phyloP scores from a whole-genome alignment of 345 rosid species.

The Syzygium aqueum region DNA sequence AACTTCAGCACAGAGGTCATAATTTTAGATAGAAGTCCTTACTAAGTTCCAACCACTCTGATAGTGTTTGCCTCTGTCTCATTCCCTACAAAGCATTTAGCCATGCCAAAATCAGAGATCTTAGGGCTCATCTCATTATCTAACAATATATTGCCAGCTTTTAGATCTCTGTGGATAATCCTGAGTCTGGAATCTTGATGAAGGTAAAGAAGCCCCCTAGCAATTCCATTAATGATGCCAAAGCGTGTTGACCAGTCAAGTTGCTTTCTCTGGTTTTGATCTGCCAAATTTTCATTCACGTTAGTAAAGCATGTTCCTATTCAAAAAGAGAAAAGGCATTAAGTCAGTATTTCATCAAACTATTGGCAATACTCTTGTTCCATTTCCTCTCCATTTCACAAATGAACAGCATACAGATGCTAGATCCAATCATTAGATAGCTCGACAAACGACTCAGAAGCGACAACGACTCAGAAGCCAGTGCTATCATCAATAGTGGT shows the following conservation, averaged over 20 bases:
- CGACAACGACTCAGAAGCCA: too few species aligned
- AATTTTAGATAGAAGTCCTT: neutral
- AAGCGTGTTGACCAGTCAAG: conserved; percentile 11
- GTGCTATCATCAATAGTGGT: too few species aligned
- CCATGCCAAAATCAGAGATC: conserved; percentile 18
- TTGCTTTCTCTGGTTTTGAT: conserved; percentile 5
- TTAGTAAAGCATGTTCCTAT: neutral
- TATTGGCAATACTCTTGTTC: too few species aligned
- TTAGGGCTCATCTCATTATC: conserved; percentile 16
- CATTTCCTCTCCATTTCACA: too few species aligned
- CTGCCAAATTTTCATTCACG: conserved; percentile 2
- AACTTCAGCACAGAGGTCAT: neutral
- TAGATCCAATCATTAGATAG: too few species aligned
- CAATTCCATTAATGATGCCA: conserved; percentile 11
- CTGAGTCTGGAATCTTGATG: conserved; percentile 20
- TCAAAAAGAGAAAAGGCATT: too few species aligned
- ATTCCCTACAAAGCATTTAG: conserved; percentile 14
- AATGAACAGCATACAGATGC: too few species aligned
- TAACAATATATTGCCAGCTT: conserved; percentile 17
- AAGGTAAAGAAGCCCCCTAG: conserved; percentile 19
- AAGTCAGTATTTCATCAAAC: too few species aligned
- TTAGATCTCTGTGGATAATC: conserved; percentile 18
- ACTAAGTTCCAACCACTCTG: conserved; percentile 18
- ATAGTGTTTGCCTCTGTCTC: conserved; percentile 8
- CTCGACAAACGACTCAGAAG: too few species aligned